phyloP scores from a whole-genome alignment of 192 early-diverging fungal genomes.

The Neocallimastix lanati region DNA sequence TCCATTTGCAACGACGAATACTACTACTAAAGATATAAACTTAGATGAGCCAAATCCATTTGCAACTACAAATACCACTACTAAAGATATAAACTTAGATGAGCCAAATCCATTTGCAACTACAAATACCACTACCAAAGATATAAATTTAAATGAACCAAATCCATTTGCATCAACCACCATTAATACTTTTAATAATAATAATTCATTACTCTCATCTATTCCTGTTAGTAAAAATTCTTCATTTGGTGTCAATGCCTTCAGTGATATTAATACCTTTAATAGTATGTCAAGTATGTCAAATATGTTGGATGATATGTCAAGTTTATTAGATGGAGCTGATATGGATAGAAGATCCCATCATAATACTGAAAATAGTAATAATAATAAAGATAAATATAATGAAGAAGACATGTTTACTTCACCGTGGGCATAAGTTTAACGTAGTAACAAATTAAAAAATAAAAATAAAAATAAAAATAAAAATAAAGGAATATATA shows the following conservation, averaged over 20 bases:
- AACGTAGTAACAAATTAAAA: too few species aligned
- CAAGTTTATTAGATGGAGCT: neutral
- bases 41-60: too few species aligned
- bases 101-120: too few species aligned
- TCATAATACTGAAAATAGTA: neutral
- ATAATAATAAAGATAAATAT: neutral
- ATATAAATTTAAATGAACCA: too few species aligned
- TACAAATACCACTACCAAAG: too few species aligned
- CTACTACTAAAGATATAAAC: too few species aligned
- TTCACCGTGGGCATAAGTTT: neutral
- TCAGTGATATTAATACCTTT: neutral
- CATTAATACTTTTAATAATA: neutral
- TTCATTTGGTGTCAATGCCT: neutral
- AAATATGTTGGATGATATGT: neutral
- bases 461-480: too few species aligned
- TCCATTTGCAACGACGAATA: too few species aligned
- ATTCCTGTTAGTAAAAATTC: neutral
- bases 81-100: too few species aligned
- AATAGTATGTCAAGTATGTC: neutral
- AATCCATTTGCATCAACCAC: too few species aligned
- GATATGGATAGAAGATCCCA: neutral
- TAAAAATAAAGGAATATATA: too few species aligned
- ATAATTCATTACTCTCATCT: neutral
- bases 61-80: too few species aligned
- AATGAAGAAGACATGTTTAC: neutral